Percentiles rank a stretch among this genome's conserved stretches.
These are phyloP conservation scores for Nothophoma quercina DNA, from an alignment of 2,329 filamentous ascomycete species.

Conservation along the genomic window DNA sequence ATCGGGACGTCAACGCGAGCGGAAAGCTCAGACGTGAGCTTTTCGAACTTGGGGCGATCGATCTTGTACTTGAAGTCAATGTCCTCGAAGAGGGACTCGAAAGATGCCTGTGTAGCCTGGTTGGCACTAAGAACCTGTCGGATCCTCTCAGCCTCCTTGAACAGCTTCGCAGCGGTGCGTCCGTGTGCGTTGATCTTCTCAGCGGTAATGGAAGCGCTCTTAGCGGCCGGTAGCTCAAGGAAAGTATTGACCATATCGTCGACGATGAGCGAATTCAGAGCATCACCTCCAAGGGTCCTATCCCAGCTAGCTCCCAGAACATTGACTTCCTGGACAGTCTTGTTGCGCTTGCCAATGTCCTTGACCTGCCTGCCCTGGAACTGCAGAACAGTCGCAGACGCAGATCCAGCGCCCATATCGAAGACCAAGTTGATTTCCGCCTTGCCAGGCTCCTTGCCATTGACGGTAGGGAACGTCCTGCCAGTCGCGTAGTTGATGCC, in stretches of 20 bases:
- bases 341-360: constrained; percentile 91
- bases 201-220: constrained; percentile 68
- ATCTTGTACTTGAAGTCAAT: constrained; percentile 94
- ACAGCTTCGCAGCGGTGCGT: constrained; percentile 85
- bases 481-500: constrained; percentile 94
- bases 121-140: constrained; percentile 95
- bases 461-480: constrained; percentile 84
- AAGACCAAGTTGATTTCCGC: constrained; percentile 93
- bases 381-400: constrained; percentile 85
- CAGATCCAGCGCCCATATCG: constrained; percentile 96
- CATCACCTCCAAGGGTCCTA: constrained; percentile 85
- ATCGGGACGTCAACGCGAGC: constrained; percentile 74
- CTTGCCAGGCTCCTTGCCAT: constrained; percentile 72
- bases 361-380: constrained; percentile 92
- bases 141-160: constrained; percentile 87
- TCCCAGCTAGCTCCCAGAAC: constrained; percentile 90
- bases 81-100: constrained; percentile 91
- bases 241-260: constrained; percentile 88
- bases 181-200: constrained; percentile 76
- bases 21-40: constrained; percentile 72
- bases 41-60: constrained; percentile 79
- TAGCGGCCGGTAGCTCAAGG: constrained; percentile 68
- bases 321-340: constrained; percentile 94
- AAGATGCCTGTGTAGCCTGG: constrained; percentile 77
- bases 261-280: constrained; percentile 85